These are phyloP conservation scores for Rhododendron williamsianum DNA, from an alignment of 148 eudicot species.

Conservation along the genomic window DNA sequence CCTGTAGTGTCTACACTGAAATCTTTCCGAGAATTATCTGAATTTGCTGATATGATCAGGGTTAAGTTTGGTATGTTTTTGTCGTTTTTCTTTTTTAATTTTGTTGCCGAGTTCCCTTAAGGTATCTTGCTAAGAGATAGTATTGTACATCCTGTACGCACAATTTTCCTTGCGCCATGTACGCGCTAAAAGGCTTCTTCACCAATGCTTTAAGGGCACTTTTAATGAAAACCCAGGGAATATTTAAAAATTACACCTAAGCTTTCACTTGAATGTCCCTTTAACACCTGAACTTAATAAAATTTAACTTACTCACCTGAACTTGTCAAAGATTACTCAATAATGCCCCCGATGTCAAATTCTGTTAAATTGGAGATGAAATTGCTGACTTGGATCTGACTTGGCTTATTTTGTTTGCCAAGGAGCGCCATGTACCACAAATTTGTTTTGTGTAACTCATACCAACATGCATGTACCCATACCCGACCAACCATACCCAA, in stretches of 20 bases:
- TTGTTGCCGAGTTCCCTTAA: neutral
- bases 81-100: neutral
- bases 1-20: neutral
- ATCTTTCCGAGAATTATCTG: neutral
- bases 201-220: neutral
- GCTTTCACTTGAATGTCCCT: neutral
- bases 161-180: neutral
- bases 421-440: neutral
- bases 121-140: neutral
- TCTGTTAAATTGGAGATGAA: neutral
- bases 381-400: neutral
- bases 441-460: neutral
- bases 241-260: neutral
- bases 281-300: neutral
- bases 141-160: neutral
- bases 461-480: neutral
- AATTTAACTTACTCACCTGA: neutral
- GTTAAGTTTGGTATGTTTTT: neutral
- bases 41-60: neutral
- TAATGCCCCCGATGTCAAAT: neutral
- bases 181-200: neutral
- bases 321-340: neutral
- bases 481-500: neutral
- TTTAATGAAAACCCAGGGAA: too few species aligned
- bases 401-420: neutral